Evolutionary conservation across 371 early-diverging fungal species (phyloP), one percentile per base, ranked within the genome.

Genomic region (Batkoa obscura): DNA sequence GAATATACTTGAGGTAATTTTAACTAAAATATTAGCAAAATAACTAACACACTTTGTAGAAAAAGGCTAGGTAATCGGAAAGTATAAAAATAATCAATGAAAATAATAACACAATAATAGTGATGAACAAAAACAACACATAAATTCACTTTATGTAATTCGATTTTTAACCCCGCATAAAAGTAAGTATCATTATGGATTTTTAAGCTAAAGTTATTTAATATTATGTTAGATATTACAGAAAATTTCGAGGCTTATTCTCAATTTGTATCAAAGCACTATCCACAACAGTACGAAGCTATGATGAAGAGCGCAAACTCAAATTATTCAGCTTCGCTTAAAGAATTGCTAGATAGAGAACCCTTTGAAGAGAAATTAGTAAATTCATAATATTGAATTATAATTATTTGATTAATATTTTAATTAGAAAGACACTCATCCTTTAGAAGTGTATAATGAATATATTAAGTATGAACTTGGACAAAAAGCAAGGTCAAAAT

Each of bases 341-440:
- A 13, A 31, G 31, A 23, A 8, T 47, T 31, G 3, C 47, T 47
- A 31, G 47, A 47, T n/a, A n/a, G n/a, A 8, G 47, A 31, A 31
- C 47, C 47, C 5, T 47, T 17, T 30, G 47, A 47, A 13, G 47
- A 47, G n/a, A 23, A 47, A 23, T 13, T 47, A 31, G 47, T 47
- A 47, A 47, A 8, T 31, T 30, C 4, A 23, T 47, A 5, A 8
- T 31, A 47, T 4, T n/a, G 42, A 42, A 42, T 10, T n/a, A 10
- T n/a, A 42, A 42, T n/a, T 10, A 42, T 42, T 17, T 6, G 59
- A 64, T n/a, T 30, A 46, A 39, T 41, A 39, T 23, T 61, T 64
- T 0, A 68, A 69, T 52, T 66, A 66, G 36, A 71, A 70, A 70
- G 71, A 71, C 34, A 61, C 60, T n/a, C 71, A 71, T 37, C 23